Conservation (phyloP, 257 asterid genomes). For the Apocynum venetum region DNA sequence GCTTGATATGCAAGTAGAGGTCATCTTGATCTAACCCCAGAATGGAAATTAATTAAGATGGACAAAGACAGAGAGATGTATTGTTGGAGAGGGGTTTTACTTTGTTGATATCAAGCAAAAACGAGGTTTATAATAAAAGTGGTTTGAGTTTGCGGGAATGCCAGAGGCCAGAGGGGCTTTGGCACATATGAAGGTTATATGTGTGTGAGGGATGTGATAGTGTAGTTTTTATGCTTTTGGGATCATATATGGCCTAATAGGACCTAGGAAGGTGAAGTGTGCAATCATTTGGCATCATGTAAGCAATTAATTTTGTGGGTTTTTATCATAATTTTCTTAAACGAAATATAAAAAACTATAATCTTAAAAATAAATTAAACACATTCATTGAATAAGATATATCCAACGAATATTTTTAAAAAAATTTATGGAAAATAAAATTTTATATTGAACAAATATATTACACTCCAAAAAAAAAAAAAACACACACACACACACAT, state of each 20-base stretch:
- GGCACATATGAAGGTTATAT: not conserved
- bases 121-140: not conserved
- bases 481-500: too few species aligned
- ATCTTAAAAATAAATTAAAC: too few species aligned
- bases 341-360: too few species aligned
- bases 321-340: not conserved
- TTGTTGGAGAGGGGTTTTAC: not conserved
- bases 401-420: too few species aligned
- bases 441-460: too few species aligned
- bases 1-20: conserved; percentile 51
- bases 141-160: not conserved
- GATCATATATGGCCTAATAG: not conserved
- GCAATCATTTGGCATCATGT: conserved; percentile 5
- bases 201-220: not conserved
- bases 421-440: too few species aligned
- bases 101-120: not conserved
- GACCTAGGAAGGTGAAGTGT: not conserved
- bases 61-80: not conserved
- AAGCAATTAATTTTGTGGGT: not conserved
- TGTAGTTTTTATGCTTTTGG: not conserved
- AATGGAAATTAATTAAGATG: too few species aligned
- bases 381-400: too few species aligned
- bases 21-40: conserved; percentile 4
- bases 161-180: not conserved
- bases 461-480: too few species aligned